These are phyloP conservation scores for Pyrenochaeta sp. DNA, from an alignment of 2,329 filamentous ascomycete species.

Conservation along the genomic window DNA sequence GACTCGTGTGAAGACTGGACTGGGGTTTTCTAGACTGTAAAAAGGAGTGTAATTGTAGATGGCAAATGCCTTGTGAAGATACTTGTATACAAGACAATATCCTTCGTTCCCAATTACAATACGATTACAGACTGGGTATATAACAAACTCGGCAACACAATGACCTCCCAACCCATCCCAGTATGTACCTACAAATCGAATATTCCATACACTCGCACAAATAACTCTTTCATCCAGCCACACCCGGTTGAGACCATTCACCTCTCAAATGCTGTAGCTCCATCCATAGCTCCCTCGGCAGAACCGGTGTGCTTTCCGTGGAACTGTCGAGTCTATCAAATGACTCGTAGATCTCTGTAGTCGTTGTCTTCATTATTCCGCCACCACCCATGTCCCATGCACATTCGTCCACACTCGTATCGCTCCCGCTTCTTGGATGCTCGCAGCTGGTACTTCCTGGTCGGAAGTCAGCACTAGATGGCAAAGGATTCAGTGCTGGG, in stretches of 20 bases:
- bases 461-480: conserved; percentile 11
- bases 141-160: conserved; percentile 15
- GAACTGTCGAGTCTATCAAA: background rate
- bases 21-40: too few species aligned
- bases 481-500: conserved; percentile 25
- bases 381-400: background rate
- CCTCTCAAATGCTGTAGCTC: background rate
- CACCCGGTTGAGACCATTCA: background rate
- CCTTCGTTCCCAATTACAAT: background rate
- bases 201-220: background rate
- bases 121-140: conserved; percentile 23
- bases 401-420: background rate
- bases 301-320: background rate
- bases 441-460: background rate
- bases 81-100: background rate
- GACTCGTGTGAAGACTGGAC: too few species aligned
- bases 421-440: background rate
- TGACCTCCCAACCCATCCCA: conserved; percentile 2
- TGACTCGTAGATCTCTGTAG: background rate
- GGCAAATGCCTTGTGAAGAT: too few species aligned
- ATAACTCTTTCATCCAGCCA: background rate
- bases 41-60: too few species aligned
- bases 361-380: background rate
- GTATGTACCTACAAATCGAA: background rate
- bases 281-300: too few species aligned